Evolutionary conservation across 345 rosid species (phyloP).

Genomic region (Aquilaria yunnanensis): DNA sequence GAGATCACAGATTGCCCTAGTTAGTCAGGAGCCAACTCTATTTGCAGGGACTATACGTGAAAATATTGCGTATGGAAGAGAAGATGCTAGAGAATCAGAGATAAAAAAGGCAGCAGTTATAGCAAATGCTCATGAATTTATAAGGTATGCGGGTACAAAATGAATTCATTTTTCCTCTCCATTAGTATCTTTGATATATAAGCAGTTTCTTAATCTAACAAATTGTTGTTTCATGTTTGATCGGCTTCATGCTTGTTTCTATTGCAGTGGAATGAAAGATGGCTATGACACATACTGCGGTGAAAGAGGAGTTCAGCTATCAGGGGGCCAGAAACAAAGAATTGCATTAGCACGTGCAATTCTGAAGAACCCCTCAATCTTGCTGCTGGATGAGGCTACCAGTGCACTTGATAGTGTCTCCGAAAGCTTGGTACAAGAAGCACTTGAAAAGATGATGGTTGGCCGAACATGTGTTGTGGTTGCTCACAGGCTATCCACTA

Average conservation of each 20-base stretch:
- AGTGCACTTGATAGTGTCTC: constrained; percentile 67
- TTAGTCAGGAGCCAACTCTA: constrained; percentile 65
- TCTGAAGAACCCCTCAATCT: constrained; percentile 53
- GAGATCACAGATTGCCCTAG: constrained; percentile 53
- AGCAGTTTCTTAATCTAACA: too few species aligned
- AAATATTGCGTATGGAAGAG: constrained; percentile 49
- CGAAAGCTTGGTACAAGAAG: constrained; percentile 49
- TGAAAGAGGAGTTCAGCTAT: constrained; percentile 60
- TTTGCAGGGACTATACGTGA: constrained; percentile 60
- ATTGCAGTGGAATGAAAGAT: constrained; percentile 57
- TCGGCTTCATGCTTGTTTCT: not conserved
- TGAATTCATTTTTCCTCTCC: not conserved
- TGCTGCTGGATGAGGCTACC: constrained; percentile 69
- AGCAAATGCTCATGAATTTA: constrained; percentile 65
- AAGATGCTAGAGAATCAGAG: constrained; percentile 44
- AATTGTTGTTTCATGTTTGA: not conserved
- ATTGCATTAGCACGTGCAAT: constrained; percentile 71
- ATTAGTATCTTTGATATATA: not conserved
- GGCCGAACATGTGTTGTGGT: constrained; percentile 42
- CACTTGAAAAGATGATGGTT: constrained; percentile 66
- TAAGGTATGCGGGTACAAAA: constrained; percentile 28
- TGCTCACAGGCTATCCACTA: constrained; percentile 55
- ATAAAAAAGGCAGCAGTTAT: constrained; percentile 43
- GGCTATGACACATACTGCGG: constrained; percentile 59
- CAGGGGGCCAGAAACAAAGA: constrained; percentile 77